These are phyloP conservation scores for Magnaporthiopsis poae DNA, from an alignment of 2,329 filamentous ascomycete species.

Conservation along the genomic window DNA sequence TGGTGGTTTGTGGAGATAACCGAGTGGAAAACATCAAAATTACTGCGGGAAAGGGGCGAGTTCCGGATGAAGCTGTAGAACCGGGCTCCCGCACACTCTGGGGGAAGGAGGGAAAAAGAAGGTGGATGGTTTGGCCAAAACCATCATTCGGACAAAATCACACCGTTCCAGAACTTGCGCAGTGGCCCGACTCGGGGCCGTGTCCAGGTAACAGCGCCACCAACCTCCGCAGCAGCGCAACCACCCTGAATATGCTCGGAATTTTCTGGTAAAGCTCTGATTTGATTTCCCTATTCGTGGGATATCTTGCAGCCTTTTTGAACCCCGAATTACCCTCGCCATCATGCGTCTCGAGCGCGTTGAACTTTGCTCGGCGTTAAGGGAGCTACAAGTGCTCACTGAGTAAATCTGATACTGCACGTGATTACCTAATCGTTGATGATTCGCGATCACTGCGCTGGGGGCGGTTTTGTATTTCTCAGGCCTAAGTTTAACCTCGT, in stretches of 20 bases:
- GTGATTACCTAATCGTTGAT: neutral
- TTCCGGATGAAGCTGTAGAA: neutral
- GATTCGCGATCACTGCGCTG: neutral
- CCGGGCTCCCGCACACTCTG: conserved; percentile 2
- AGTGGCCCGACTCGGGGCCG: neutral
- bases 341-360: neutral
- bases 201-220: neutral
- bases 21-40: conserved; percentile 6
- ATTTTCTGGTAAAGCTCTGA: neutral
- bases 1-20: conserved; percentile 1
- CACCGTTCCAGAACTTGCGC: neutral
- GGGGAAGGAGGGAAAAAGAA: conserved; percentile 1
- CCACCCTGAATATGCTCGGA: neutral
- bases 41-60: neutral
- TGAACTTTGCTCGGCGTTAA: neutral
- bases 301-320: neutral
- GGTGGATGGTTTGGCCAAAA: conserved; percentile 4
- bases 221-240: neutral
- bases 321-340: neutral
- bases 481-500: neutral
- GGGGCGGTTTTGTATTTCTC: neutral
- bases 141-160: neutral
- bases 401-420: neutral
- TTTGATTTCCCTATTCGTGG: neutral
- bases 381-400: neutral